Percentiles rank a stretch among this genome's conserved stretches.
These are phyloP conservation scores for Scheffersomyces illinoinensis DNA, from an alignment of 1,139 yeast species.

Conservation along the genomic window DNA sequence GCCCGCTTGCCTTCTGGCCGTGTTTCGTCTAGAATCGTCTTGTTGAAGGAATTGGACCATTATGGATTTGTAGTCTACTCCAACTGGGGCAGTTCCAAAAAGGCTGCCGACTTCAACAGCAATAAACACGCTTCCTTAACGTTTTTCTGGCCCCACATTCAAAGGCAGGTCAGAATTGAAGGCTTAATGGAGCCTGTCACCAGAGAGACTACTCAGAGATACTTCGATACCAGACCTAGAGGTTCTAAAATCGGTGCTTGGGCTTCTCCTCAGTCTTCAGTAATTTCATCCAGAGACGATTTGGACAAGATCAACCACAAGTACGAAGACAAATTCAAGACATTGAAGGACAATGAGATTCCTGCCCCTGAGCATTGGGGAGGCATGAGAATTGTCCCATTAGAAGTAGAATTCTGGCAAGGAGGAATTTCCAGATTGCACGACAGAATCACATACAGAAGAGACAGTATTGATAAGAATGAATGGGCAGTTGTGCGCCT, in stretches of 20 bases:
- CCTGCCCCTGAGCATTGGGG: conserved; percentile 98
- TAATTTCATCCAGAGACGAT: conserved; percentile 56
- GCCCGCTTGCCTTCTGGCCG: conserved; percentile 87
- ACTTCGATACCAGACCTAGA: conserved; percentile 84
- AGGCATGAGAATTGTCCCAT: conserved; percentile 82
- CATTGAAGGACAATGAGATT: conserved; percentile 55
- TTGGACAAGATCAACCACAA: conserved; percentile 55
- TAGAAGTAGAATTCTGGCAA: conserved; percentile 96
- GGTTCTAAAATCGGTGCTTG: conserved; percentile 96
- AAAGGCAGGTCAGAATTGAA: conserved; percentile 91
- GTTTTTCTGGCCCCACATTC: conserved; percentile 91
- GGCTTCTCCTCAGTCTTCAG: conserved; percentile 87
- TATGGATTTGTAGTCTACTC: conserved; percentile 88
- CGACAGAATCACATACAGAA: conserved; percentile 78
- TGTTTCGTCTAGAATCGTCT: conserved; percentile 78
- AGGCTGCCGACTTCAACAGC: conserved; percentile 64
- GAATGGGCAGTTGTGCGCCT: conserved; percentile 69
- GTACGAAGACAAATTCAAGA: conserved; percentile 59
- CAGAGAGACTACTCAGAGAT: conserved; percentile 71
- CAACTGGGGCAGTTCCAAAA: conserved; percentile 87
- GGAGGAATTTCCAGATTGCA: conserved; percentile 89
- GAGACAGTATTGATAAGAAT: conserved; percentile 46
- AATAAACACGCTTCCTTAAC: conserved; percentile 82
- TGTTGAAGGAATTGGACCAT: conserved; percentile 84
- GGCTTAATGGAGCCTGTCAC: conserved; percentile 77